Conservation (phyloP, 441 rosid genomes). For the Eruca vesicaria region DNA sequence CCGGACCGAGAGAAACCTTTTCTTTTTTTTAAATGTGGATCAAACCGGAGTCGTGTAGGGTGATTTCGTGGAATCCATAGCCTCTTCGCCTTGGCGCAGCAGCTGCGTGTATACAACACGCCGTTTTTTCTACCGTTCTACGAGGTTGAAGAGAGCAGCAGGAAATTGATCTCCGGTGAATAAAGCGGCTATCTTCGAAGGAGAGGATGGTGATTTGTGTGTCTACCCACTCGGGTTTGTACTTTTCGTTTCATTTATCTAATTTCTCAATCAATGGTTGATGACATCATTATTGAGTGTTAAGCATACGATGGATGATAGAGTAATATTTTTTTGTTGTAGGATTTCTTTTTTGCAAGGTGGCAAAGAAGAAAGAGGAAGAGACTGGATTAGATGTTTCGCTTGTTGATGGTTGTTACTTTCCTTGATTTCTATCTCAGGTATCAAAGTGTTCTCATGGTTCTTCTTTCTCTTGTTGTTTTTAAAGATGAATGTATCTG, state of each 20-base stretch:
- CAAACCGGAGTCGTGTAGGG: no score
- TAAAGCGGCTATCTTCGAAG: slow-evolving; percentile 57
- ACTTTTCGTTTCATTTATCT: no score
- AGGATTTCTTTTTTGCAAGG: slow-evolving; percentile 89
- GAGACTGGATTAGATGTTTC: slow-evolving; percentile 89
- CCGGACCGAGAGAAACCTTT: no score
- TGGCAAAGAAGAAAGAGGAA: slow-evolving; percentile 84
- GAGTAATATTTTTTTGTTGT: slow-evolving; percentile 30
- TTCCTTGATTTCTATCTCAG: slow-evolving; percentile 80
- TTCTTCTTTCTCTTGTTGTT: background rate
- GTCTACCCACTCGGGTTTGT: background rate
- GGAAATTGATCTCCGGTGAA: slow-evolving; percentile 49
- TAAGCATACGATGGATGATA: background rate
- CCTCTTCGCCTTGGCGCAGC: slow-evolving; percentile 50
- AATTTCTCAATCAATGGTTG: no score
- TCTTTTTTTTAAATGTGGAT: no score
- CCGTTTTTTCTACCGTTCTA: slow-evolving; percentile 42
- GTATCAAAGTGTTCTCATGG: slow-evolving; percentile 32
- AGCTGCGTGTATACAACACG: slow-evolving; percentile 68
- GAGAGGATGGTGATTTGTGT: no score
- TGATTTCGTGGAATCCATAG: background rate
- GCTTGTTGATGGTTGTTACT: slow-evolving; percentile 64
- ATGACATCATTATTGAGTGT: no score
- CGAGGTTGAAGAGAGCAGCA: slow-evolving; percentile 57
- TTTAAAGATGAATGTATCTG: background rate